phyloP scores from a whole-genome alignment of 257 asterid species.

The Thymus mandschuricus region DNA sequence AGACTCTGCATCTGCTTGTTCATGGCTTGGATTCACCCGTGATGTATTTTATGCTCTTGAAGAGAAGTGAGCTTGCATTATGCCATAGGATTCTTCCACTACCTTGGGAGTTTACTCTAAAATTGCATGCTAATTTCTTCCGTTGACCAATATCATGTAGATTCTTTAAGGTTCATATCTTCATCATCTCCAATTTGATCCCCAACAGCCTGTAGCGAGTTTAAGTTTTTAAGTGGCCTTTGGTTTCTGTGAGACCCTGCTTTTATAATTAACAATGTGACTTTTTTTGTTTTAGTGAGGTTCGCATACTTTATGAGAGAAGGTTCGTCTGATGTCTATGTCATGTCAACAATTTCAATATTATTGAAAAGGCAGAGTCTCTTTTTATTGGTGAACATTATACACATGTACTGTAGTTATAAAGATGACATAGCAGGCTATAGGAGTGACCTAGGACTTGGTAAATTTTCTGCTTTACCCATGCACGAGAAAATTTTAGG shows the following conservation, averaged over 20 bases:
- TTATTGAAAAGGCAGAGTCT: background rate
- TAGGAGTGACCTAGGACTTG: background rate
- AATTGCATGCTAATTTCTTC: background rate
- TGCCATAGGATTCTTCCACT: conserved; percentile 11
- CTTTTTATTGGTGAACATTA: background rate
- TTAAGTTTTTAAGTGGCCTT: background rate
- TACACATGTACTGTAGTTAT: background rate
- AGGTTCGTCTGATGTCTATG: background rate
- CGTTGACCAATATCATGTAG: background rate
- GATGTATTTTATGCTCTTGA: background rate
- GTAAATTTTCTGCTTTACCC: background rate
- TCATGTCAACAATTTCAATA: background rate
- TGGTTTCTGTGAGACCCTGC: too few species aligned
- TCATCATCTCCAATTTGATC: background rate
- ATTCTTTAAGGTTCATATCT: background rate
- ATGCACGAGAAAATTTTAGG: background rate
- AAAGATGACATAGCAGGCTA: background rate
- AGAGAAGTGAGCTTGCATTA: background rate
- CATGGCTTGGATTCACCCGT: background rate
- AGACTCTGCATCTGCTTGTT: background rate
- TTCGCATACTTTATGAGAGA: background rate
- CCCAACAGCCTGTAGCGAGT: background rate
- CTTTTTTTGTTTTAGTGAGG: background rate
- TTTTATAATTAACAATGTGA: too few species aligned
- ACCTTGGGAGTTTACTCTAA: background rate